Evolutionary conservation across 352 stramenopile species (phyloP), one percentile per base, ranked within the genome.

Genomic region (Pythium biforme): DNA sequence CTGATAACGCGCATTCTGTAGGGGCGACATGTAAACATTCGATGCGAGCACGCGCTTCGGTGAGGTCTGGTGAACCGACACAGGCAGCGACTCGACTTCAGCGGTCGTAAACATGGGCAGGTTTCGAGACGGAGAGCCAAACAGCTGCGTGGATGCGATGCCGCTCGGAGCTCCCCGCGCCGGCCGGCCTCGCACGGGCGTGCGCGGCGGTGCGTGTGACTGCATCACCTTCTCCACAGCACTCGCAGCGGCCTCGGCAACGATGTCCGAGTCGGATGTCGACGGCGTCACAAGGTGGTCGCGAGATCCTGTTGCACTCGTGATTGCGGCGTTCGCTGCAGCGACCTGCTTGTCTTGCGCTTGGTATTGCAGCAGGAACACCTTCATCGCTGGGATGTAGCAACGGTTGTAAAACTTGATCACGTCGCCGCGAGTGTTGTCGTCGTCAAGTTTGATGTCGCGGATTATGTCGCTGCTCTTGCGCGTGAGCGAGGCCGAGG

Each of bases 321-420:
- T 77, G 0, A 89, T 79, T 5, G 80, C 83, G 7, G 76, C 83
- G 20, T 89, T 79, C 4, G 86, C 86, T 0, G 86, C 86, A 20
- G 82, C 81, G 63, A 91, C 76, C 68, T 95, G 87, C 51, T 79
- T 86, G 29, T 94, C 87, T n/a, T 92, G 83, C 4, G 76, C 71
- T 59, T 93, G 85, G 58, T 92, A 95, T 62, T 95, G 87, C 19
- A 95, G 74, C 64, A 95, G 74, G 43, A 95, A 93, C 14, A 83
- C 70, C 60, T 95, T 95, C 84, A 95, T 91, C 1, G 77, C 72
- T 4, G 81, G 74, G 60, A 94, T 90, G 60, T 81, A 94, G 66
- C 82, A 92, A 12, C 81, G 73, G 55, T 94, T 95, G 74, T 95
- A 95, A 53, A 94, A 95, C 72, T 92, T 94, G 72, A 95, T 94